phyloP scores from a whole-genome alignment of 2,329 filamentous ascomycete species.

The Pyricularia sp. region DNA sequence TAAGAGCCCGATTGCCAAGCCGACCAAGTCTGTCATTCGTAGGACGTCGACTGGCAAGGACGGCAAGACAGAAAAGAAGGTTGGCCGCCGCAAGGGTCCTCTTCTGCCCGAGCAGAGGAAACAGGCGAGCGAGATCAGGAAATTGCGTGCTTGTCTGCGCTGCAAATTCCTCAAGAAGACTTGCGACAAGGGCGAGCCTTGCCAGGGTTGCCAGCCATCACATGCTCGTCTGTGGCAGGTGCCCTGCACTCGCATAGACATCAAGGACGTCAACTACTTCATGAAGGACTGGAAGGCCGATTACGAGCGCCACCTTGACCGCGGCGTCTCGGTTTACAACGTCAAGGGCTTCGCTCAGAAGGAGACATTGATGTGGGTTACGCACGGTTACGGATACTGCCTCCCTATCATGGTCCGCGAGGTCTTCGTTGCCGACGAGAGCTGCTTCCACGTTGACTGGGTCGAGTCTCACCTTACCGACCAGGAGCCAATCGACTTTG shows the following conservation, averaged over 20 bases:
- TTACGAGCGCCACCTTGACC: slow-evolving; percentile 78
- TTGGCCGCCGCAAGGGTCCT: slow-evolving; percentile 79
- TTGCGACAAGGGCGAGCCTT: slow-evolving; percentile 88
- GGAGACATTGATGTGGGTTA: slow-evolving; percentile 73
- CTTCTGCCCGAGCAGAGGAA: slow-evolving; percentile 87
- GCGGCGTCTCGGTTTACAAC: slow-evolving; percentile 83
- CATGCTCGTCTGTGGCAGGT: slow-evolving; percentile 96
- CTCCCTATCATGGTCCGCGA: slow-evolving; percentile 88
- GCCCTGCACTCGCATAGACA: slow-evolving; percentile 93
- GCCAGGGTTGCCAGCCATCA: slow-evolving; percentile 86
- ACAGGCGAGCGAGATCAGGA: slow-evolving; percentile 92
- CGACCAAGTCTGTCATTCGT: slow-evolving; percentile 71
- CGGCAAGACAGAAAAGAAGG: slow-evolving; percentile 83
- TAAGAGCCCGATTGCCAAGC: slow-evolving; percentile 70
- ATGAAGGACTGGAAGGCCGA: slow-evolving; percentile 99
- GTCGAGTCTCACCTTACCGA: slow-evolving; percentile 60
- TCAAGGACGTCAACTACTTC: slow-evolving; percentile 96
- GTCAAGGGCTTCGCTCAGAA: slow-evolving; percentile 71
- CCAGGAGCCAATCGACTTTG: slow-evolving; percentile 66
- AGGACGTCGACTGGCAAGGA: slow-evolving; percentile 60
- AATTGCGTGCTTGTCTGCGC: slow-evolving; percentile 80
- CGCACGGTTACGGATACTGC: slow-evolving; percentile 88
- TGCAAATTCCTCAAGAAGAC: slow-evolving; percentile 99
- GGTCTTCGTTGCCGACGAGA: slow-evolving; percentile 82
- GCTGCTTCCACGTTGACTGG: slow-evolving; percentile 90